Base-by-base conservation (phyloP, 1,139 yeast species). In the Sugiyamaella pinicola region DNA sequence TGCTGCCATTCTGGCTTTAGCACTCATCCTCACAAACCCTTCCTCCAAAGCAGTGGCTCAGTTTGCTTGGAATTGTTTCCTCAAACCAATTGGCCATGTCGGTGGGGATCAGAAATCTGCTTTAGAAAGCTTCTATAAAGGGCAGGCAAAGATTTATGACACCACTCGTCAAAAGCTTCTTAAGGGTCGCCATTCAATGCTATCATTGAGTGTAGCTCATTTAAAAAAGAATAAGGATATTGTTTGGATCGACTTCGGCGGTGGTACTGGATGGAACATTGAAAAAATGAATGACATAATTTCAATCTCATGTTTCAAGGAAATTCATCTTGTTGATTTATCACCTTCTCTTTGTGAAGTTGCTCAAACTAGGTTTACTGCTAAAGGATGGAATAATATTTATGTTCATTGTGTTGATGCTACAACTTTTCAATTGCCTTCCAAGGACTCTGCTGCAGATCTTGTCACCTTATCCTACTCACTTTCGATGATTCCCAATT, bases 191-290 rank as follows among this genome's bases (percentile, higher is more conserved):
- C 81, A 80, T 63, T 80, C 79, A 55, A 83, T 88, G 58, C 74
- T 86, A 54, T 75, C 76, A 52, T 69, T 85, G 56, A 85, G 87
- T 0, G 75, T 75, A 37, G 68, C 83, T 37, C 91, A 85, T 65
- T 71, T 84, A 49, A 55, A 60, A 13, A 68, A 68, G 48, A 43
- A 52, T 49, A 57, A 61, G 24, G 61, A 62, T 52, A 71, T 85
- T 51, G 83, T 86, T 44, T 87, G 96, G 96, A 77, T 87, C 52
- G 96, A 87, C 67, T 61, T 86, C 65, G 95, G 95, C 50, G 95
- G 95, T 40, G 95, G 95, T 24, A 86, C 95, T 4, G 96, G 95
- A 47, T 76, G 84, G 69, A 87, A 87, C 69, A 83, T 87, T 62
- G 95, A 87, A 68, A 77, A 78, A 61, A 87, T 87, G 95, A 75